These are phyloP conservation scores for Salvia sclarea DNA, from an alignment of 305 asterid species.

Conservation along the genomic window DNA sequence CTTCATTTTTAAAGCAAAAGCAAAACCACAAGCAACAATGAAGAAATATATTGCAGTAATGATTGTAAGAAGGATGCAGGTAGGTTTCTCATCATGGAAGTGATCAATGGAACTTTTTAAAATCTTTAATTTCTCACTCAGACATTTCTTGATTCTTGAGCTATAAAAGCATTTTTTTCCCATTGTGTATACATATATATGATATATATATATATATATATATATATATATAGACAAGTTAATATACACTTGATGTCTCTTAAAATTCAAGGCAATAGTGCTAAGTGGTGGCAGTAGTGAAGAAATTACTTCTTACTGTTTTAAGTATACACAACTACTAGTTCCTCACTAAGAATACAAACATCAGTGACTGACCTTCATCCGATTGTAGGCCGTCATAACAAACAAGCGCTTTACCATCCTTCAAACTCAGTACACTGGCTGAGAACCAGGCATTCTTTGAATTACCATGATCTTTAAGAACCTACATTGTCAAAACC, in stretches of 20 bases:
- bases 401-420: constrained; percentile 70
- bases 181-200: neutral
- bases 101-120: constrained; percentile 5
- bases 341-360: constrained; percentile 26
- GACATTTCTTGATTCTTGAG: constrained; percentile 20
- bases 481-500: constrained; percentile 60
- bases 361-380: constrained; percentile 58
- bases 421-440: constrained; percentile 62
- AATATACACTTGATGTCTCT: neutral
- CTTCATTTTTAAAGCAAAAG: neutral
- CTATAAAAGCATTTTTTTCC: constrained; percentile 10
- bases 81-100: constrained; percentile 21
- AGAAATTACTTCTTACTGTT: neutral
- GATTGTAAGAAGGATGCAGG: neutral
- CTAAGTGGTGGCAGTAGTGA: neutral
- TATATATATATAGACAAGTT: neutral
- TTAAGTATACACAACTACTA: constrained; percentile 13
- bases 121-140: constrained; percentile 1
- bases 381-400: constrained; percentile 59
- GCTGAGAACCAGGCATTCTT: constrained; percentile 87
- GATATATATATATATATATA: no score
- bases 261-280: constrained; percentile 10
- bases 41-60: constrained; percentile 3
- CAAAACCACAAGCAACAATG: neutral
- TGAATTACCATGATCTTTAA: constrained; percentile 60